Percentiles rank a stretch among this genome's conserved stretches.
Evolutionary conservation across 345 rosid genomes (phyloP).

Genomic region (Salix purpurea): DNA sequence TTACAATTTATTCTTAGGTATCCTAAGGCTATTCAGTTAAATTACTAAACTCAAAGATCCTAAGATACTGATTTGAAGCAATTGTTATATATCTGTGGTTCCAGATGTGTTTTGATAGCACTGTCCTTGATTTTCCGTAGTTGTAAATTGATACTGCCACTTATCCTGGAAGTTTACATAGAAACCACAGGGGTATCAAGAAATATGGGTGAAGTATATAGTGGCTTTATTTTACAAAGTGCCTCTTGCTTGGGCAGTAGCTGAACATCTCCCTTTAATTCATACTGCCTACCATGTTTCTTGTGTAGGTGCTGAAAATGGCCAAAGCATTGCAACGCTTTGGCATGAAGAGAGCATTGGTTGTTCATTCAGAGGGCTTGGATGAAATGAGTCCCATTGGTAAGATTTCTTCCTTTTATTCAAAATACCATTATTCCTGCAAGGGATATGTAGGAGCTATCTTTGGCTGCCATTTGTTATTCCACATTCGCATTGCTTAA

Average conservation of each 20-base stretch:
- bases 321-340: constrained; percentile 81
- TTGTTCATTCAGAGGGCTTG: constrained; percentile 91
- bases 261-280: not conserved
- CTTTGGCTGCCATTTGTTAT: not conserved
- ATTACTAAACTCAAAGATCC: not conserved
- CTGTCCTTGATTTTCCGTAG: not conserved
- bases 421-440: not conserved
- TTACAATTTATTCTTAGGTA: not conserved
- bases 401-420: constrained; percentile 23
- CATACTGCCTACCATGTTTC: constrained; percentile 2
- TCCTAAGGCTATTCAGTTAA: not conserved
- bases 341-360: constrained; percentile 91
- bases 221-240: too few species aligned
- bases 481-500: not conserved
- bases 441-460: not conserved
- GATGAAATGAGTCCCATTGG: constrained; percentile 98
- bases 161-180: not conserved
- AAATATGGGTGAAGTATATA: too few species aligned
- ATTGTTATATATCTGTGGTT: not conserved
- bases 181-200: too few species aligned
- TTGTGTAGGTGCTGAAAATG: constrained; percentile 75
- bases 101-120: not conserved
- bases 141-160: too few species aligned
- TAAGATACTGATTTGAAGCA: not conserved
- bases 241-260: not conserved